A percentile compares a stretch with the other conserved stretches of the same genome.
Conservation (phyloP, 257 asterid species). For the Scutellaria galericulata region DNA sequence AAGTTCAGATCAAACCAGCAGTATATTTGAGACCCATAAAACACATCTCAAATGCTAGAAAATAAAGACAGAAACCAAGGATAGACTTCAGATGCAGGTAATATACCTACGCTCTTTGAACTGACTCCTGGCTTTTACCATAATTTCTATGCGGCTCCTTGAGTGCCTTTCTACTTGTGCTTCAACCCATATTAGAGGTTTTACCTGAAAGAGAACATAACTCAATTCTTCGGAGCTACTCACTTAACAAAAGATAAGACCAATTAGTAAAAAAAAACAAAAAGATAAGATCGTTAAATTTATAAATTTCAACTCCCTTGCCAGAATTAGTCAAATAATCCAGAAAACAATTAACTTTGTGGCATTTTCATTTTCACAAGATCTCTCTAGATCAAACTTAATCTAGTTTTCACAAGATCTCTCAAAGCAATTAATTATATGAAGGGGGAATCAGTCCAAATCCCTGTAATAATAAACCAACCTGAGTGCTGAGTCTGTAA, state of each 20-base stretch:
- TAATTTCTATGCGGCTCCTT: constrained; percentile 88
- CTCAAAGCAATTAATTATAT: constrained; percentile 12
- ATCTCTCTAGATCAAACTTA: not conserved
- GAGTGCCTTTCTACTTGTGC: constrained; percentile 95
- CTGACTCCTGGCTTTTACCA: constrained; percentile 93
- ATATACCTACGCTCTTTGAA: constrained; percentile 97
- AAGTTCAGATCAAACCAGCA: constrained; percentile 42
- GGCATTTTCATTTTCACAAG: constrained; percentile 6
- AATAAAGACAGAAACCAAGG: constrained; percentile 10
- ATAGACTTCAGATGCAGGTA: constrained; percentile 20
- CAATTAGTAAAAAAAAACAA: too few species aligned
- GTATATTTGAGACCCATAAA: constrained; percentile 27
- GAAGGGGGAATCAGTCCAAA: constrained; percentile 23
- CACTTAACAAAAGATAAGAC: not conserved
- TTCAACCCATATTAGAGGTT: constrained; percentile 98
- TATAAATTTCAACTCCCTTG: constrained; percentile 17
- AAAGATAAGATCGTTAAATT: constrained; percentile 2
- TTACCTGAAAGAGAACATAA: constrained; percentile 65
- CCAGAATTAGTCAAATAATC: not conserved
- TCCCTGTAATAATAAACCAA: constrained; percentile 33
- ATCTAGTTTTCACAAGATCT: constrained; percentile 11
- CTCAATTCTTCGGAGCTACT: constrained; percentile 12
- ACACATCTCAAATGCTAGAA: constrained; percentile 8
- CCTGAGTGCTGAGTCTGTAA: constrained; percentile 99
- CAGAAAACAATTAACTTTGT: not conserved